These are phyloP conservation scores for Volvox africanus DNA, from an alignment of 139 green algal genomes.

Conservation along the genomic window DNA sequence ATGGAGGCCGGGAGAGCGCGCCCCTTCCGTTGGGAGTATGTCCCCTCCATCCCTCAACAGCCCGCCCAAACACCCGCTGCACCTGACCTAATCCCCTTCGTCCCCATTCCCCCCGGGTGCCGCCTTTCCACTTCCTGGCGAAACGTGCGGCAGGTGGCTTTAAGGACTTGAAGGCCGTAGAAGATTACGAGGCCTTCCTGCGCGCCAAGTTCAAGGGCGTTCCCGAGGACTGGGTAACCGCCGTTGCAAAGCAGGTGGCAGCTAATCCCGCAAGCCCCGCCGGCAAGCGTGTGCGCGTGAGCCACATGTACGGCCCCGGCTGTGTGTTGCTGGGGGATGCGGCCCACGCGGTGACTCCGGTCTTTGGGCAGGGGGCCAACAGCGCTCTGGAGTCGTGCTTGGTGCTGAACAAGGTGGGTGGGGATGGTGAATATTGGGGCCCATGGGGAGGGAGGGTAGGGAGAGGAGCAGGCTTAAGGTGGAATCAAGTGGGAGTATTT, in stretches of 20 bases:
- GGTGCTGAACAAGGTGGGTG: slow-evolving; percentile 57
- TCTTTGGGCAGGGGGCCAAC: slow-evolving; percentile 76
- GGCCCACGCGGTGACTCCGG: slow-evolving; percentile 73
- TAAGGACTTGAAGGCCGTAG: slow-evolving; percentile 43
- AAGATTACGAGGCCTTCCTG: slow-evolving; percentile 66
- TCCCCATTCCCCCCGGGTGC: background rate
- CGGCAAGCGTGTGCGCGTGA: slow-evolving; percentile 47
- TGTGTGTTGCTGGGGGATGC: slow-evolving; percentile 74
- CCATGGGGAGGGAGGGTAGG: background rate
- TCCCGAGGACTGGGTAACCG: slow-evolving; percentile 58
- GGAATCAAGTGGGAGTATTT: background rate
- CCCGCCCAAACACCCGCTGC: background rate
- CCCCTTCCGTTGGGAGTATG: too few relatives aligned
- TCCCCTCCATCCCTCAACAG: background rate
- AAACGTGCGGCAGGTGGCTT: slow-evolving; percentile 15
- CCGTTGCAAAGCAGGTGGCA: slow-evolving; percentile 43
- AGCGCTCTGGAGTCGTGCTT: slow-evolving; percentile 67
- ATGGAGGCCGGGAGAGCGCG: too few relatives aligned
- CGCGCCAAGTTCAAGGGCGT: slow-evolving; percentile 54
- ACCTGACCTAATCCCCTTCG: background rate
- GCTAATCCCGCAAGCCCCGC: slow-evolving; percentile 41
- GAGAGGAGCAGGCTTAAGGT: too few relatives aligned
- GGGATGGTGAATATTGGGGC: background rate
- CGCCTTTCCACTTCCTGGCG: background rate
- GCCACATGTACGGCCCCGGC: slow-evolving; percentile 35